Evolutionary conservation across 805 yeast species (phyloP).

Genomic region (Teunomyces stri): DNA sequence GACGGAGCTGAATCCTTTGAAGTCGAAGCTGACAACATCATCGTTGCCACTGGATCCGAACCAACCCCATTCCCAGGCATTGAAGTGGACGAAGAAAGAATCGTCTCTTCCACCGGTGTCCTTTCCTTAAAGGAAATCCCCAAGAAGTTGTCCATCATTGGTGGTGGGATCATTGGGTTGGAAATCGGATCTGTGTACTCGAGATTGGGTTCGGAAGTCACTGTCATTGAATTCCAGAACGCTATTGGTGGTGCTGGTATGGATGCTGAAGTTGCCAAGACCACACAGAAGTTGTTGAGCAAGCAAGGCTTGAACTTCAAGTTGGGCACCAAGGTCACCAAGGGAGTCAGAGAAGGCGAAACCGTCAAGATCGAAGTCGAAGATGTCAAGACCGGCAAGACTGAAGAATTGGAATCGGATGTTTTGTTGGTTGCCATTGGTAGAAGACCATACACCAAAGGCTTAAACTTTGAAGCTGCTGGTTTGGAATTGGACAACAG

Average conservation of each 20-base stretch:
- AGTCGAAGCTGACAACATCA: constrained; percentile 80
- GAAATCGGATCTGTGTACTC: constrained; percentile 99
- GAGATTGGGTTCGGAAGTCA: constrained; percentile 93
- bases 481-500: constrained; percentile 89
- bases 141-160: constrained; percentile 86
- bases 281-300: constrained; percentile 81
- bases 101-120: constrained; percentile 94
- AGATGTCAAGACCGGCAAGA: constrained; percentile 81
- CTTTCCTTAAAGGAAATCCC: constrained; percentile 85
- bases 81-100: constrained; percentile 92
- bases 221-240: constrained; percentile 85
- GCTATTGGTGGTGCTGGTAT: constrained; percentile 98
- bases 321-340: constrained; percentile 84
- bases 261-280: constrained; percentile 93
- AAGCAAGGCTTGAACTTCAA: constrained; percentile 96
- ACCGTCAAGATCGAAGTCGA: constrained; percentile 84
- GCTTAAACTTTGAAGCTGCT: constrained; percentile 81
- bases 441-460: constrained; percentile 94
- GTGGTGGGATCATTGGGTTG: constrained; percentile 99
- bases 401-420: constrained; percentile 80
- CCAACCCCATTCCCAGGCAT: constrained; percentile 99
- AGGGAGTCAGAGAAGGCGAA: constrained; percentile 88
- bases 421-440: constrained; percentile 96
- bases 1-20: constrained; percentile 75
- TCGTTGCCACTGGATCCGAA: constrained; percentile 98